Conservation (phyloP, 2,329 filamentous ascomycete species). For the Talaromyces piceae region DNA sequence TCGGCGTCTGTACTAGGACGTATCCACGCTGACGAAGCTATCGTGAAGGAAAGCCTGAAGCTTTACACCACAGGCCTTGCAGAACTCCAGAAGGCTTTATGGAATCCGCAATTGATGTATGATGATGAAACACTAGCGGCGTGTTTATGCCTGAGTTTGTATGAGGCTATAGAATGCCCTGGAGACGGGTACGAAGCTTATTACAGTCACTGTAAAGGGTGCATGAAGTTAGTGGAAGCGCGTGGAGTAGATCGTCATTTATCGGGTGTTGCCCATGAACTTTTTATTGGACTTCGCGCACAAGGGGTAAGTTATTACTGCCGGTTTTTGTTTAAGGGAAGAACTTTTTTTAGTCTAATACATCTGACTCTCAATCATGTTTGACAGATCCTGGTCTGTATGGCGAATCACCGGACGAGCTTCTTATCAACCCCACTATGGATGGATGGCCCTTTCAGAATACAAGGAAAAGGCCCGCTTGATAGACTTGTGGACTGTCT, state of each 20-base stretch:
- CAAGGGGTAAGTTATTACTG: slow-evolving; percentile 15
- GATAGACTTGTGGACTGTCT: slow-evolving; percentile 27
- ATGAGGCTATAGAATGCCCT: slow-evolving; percentile 31
- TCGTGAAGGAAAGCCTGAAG: slow-evolving; percentile 21
- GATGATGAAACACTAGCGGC: slow-evolving; percentile 30
- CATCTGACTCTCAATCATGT: background rate
- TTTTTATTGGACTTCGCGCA: slow-evolving; percentile 26
- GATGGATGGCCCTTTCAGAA: slow-evolving; percentile 24
- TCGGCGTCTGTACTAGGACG: slow-evolving; percentile 22
- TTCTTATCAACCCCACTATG: slow-evolving; percentile 24
- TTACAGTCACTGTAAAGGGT: slow-evolving; percentile 26
- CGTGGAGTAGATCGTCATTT: slow-evolving; percentile 26
- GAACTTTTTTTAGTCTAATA: background rate
- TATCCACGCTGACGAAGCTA: slow-evolving; percentile 12
- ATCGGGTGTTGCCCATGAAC: slow-evolving; percentile 23
- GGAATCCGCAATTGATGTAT: slow-evolving; percentile 22
- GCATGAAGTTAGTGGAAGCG: slow-evolving; percentile 24
- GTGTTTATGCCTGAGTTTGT: slow-evolving; percentile 29
- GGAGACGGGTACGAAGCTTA: slow-evolving; percentile 21
- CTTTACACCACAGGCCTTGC: slow-evolving; percentile 28
- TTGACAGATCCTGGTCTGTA: slow-evolving; percentile 23
- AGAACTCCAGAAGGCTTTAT: slow-evolving; percentile 30
- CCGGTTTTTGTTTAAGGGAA: background rate
- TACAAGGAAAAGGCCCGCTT: slow-evolving; percentile 17
- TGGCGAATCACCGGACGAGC: slow-evolving; percentile 17